A percentile compares a stretch with the other conserved stretches of the same genome.
These are phyloP conservation scores for Fusarium piperis DNA, from an alignment of 2,329 filamentous ascomycete species.

Conservation along the genomic window DNA sequence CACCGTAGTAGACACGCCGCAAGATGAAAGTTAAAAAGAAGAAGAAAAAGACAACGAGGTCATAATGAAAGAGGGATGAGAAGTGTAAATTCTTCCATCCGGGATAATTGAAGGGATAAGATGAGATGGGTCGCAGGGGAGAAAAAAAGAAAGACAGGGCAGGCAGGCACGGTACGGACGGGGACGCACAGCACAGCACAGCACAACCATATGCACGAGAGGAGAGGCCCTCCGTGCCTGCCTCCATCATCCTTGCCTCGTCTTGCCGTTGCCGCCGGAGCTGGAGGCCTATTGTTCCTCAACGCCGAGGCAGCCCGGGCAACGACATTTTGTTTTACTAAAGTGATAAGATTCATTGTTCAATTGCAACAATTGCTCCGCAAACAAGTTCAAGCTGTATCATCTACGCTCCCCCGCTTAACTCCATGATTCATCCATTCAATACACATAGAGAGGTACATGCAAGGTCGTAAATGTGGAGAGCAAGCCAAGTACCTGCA, in stretches of 20 bases:
- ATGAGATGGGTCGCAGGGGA: not conserved
- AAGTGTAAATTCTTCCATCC: not conserved
- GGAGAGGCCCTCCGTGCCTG: not conserved
- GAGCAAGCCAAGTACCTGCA: constrained; percentile 1
- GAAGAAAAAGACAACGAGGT: not conserved
- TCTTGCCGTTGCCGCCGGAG: not conserved
- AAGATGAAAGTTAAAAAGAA: not conserved
- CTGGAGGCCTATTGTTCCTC: constrained; percentile 1
- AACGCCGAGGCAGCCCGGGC: not conserved
- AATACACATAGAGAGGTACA: not conserved
- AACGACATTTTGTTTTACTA: not conserved
- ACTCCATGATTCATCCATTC: not conserved
- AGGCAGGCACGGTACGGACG: not conserved
- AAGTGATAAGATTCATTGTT: not conserved
- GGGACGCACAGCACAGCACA: constrained; percentile 2
- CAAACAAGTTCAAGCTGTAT: not conserved
- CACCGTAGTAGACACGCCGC: not conserved
- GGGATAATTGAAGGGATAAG: not conserved
- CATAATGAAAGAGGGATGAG: not conserved
- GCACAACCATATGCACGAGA: not conserved
- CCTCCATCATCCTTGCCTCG: not conserved
- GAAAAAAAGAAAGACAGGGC: constrained; percentile 7
- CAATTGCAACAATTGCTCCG: not conserved
- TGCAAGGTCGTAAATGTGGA: not conserved
- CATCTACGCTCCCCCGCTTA: not conserved